Conservation (phyloP, 495 filamentous ascomycete genomes). For the Aspergillus biplanus region DNA sequence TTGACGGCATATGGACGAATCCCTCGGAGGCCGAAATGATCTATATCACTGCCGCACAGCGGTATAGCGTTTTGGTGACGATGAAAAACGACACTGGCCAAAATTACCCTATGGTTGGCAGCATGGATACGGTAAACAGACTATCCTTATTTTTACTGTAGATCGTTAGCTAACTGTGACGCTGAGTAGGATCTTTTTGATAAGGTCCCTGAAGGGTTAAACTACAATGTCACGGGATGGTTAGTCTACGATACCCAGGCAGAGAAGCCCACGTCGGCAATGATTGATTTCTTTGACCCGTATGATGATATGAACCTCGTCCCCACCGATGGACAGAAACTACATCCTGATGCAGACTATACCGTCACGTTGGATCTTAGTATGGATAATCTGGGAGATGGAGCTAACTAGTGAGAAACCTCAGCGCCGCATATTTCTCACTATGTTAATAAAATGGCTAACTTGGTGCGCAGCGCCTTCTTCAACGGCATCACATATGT, state of each 20-base stretch:
- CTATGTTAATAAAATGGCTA: not conserved
- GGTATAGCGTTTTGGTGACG: constrained; percentile 65
- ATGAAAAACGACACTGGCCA: constrained; percentile 46
- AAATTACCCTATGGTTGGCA: constrained; percentile 51
- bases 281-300: constrained; percentile 59
- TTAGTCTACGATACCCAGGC: constrained; percentile 65
- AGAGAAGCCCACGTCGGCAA: constrained; percentile 53
- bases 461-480: constrained; percentile 2
- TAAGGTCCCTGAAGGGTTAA: constrained; percentile 60
- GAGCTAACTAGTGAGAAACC: constrained; percentile 68
- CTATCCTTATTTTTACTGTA: not conserved
- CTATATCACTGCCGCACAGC: constrained; percentile 64
- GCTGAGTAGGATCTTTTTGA: constrained; percentile 69
- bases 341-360: constrained; percentile 61
- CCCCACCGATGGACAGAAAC: constrained; percentile 61
- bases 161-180: not conserved
- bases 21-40: constrained; percentile 56
- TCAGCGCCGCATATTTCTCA: not conserved
- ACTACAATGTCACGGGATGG: constrained; percentile 78
- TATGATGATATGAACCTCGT: constrained; percentile 73
- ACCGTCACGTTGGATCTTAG: constrained; percentile 64
- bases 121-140: constrained; percentile 53
- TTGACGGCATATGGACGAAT: constrained; percentile 65
- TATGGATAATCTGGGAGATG: constrained; percentile 74
- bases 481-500: constrained; percentile 64